phyloP scores from a whole-genome alignment of 164 flowering plant genomes.

The Umbilicus rupestris region DNA sequence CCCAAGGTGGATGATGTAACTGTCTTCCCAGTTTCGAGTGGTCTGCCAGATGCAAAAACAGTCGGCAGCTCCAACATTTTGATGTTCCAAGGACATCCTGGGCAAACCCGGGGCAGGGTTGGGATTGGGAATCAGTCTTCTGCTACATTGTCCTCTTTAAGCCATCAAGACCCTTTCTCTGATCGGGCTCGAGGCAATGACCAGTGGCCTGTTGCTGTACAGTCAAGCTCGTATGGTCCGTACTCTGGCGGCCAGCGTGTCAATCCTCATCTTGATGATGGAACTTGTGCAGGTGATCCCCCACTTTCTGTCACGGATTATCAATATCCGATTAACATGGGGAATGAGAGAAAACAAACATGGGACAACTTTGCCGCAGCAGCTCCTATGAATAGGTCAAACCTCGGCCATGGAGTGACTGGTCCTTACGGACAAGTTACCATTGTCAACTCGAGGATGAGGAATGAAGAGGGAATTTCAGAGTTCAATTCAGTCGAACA shows the following conservation, averaged over 20 bases:
- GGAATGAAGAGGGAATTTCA: neutral
- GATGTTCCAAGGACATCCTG: conserved; percentile 31
- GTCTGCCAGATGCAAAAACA: conserved; percentile 22
- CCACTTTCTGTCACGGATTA: neutral
- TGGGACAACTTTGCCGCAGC: neutral
- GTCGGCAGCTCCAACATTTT: conserved; percentile 25
- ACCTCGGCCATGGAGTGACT: neutral
- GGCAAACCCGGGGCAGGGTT: conserved; percentile 15
- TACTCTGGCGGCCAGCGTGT: neutral
- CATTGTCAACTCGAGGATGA: too few species aligned
- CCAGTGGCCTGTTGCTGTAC: conserved; percentile 27
- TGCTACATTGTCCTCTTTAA: conserved; percentile 16
- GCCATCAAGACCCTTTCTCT: conserved; percentile 20
- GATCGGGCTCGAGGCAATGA: conserved; percentile 32
- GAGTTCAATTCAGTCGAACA: neutral
- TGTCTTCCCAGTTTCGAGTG: conserved; percentile 24
- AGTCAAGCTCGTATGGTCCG: neutral
- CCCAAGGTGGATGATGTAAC: conserved; percentile 19
- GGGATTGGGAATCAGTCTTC: conserved; percentile 29
- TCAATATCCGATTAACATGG: neutral
- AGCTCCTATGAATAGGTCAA: neutral
- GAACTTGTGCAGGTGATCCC: neutral
- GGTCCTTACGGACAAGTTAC: neutral
- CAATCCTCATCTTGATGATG: neutral
- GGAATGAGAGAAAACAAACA: neutral